Percentiles rank a stretch among this genome's conserved stretches.
Conservation (phyloP, 768 basidiomycete genomes). For the Peribolospora baueri region DNA sequence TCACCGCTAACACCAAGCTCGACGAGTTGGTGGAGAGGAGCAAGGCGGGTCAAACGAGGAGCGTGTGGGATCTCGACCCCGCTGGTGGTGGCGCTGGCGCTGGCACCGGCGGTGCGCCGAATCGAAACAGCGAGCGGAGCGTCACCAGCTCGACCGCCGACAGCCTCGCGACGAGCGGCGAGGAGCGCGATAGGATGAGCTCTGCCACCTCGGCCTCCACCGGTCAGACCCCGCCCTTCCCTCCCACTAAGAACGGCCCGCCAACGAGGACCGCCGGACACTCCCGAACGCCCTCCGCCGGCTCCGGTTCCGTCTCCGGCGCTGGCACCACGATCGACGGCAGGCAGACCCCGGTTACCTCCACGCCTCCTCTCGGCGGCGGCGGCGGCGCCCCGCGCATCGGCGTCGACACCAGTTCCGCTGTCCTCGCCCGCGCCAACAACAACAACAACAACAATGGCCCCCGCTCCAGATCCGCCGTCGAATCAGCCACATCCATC, state of each 20-base stretch:
- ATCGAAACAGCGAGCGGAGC: not conserved
- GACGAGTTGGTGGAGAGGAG: constrained; percentile 38
- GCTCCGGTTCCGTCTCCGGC: too few species aligned
- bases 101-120: not conserved
- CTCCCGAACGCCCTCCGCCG: too few species aligned
- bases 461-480: not conserved
- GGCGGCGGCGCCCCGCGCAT: not conserved
- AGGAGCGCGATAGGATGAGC: not conserved
- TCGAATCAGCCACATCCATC: not conserved
- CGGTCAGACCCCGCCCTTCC: too few species aligned
- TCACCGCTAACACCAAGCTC: constrained; percentile 56
- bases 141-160: not conserved
- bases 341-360: too few species aligned
- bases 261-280: too few species aligned
- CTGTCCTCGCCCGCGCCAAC: not conserved
- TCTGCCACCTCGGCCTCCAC: not conserved
- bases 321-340: too few species aligned
- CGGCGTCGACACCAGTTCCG: not conserved
- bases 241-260: too few species aligned
- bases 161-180: not conserved
- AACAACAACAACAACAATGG: not conserved
- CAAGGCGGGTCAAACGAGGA: constrained; percentile 3
- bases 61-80: not conserved
- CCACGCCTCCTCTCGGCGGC: constrained; percentile 5
- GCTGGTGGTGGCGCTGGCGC: not conserved